A percentile compares a stretch with the other conserved stretches of the same genome.
phyloP scores from a whole-genome alignment of 2,329 filamentous ascomycete genomes.

The Neophaeococcomyces aloes region DNA sequence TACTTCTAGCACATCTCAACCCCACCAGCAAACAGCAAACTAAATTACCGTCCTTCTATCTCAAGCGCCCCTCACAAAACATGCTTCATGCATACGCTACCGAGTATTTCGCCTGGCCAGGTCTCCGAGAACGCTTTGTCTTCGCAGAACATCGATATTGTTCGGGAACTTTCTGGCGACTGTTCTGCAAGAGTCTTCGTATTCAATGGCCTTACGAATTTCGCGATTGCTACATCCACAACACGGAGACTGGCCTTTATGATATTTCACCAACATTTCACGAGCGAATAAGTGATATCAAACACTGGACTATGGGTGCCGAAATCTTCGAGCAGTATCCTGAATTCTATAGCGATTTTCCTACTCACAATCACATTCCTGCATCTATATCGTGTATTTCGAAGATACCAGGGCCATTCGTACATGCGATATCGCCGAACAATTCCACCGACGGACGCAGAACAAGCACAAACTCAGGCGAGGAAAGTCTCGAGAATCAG shows the following conservation, averaged over 20 bases:
- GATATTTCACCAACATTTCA: constrained; percentile 19
- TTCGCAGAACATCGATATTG: constrained; percentile 20
- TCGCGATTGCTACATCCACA: constrained; percentile 18
- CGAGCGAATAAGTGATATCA: constrained; percentile 17
- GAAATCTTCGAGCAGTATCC: constrained; percentile 19
- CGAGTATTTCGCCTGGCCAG: constrained; percentile 20
- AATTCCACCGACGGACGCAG: no score
- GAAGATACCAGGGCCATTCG: no score
- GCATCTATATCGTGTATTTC: background rate
- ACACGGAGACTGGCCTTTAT: constrained; percentile 18
- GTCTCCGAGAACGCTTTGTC: constrained; percentile 20
- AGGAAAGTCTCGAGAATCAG: no score
- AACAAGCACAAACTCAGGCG: no score
- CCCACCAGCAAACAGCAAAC: constrained; percentile 13
- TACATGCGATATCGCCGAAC: no score
- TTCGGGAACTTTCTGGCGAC: constrained; percentile 17
- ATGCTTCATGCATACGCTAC: constrained; percentile 20
- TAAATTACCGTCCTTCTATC: constrained; percentile 18
- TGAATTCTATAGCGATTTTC: constrained; percentile 19
- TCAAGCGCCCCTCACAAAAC: constrained; percentile 15
- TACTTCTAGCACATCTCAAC: constrained; percentile 18
- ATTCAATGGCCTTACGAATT: constrained; percentile 20
- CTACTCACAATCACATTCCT: constrained; percentile 15
- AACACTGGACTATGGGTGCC: constrained; percentile 17
- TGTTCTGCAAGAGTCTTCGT: constrained; percentile 14